phyloP scores from a whole-genome alignment of 768 basidiomycete species.

The Rhodotorula kratochvilovae region DNA sequence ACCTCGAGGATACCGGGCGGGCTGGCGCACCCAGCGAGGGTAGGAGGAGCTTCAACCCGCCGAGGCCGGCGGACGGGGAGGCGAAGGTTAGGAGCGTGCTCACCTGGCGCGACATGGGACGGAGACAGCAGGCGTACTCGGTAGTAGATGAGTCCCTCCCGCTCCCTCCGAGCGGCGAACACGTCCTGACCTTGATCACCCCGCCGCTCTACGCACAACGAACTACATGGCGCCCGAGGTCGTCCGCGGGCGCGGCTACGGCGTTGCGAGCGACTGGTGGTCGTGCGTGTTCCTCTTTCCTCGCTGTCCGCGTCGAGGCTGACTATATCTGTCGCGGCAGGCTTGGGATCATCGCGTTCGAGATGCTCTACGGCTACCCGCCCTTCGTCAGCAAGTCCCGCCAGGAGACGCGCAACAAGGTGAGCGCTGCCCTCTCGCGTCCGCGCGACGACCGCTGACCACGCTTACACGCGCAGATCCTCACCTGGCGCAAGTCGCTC shows the following conservation, averaged over 20 bases:
- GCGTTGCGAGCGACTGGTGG: conserved; percentile 98
- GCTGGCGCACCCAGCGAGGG: neutral
- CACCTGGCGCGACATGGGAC: conserved; percentile 91
- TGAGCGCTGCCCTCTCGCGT: neutral
- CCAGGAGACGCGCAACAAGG: conserved; percentile 86
- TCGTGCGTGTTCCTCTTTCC: conserved; percentile 48
- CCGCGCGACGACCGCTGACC: neutral
- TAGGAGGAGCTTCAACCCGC: conserved; percentile 52
- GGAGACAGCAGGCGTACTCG: conserved; percentile 67
- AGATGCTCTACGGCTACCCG: conserved; percentile 71
- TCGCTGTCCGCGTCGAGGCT: neutral
- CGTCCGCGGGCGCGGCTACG: conserved; percentile 62
- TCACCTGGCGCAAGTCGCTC: conserved; percentile 86
- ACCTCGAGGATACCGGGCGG: conserved; percentile 68
- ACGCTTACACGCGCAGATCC: conserved; percentile 52
- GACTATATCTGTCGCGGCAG: neutral
- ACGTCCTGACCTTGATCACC: neutral
- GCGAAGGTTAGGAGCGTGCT: conserved; percentile 60
- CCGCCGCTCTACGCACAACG: neutral
- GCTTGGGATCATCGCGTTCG: conserved; percentile 92
- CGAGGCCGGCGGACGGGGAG: conserved; percentile 68
- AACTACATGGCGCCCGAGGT: conserved; percentile 48
- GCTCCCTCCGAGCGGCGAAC: neutral
- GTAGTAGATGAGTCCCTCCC: conserved; percentile 35
- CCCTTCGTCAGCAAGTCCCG: conserved; percentile 93